Base-by-base conservation (phyloP, 495 filamentous ascomycete genomes). In the Aspergillus sclerotioniger region DNA sequence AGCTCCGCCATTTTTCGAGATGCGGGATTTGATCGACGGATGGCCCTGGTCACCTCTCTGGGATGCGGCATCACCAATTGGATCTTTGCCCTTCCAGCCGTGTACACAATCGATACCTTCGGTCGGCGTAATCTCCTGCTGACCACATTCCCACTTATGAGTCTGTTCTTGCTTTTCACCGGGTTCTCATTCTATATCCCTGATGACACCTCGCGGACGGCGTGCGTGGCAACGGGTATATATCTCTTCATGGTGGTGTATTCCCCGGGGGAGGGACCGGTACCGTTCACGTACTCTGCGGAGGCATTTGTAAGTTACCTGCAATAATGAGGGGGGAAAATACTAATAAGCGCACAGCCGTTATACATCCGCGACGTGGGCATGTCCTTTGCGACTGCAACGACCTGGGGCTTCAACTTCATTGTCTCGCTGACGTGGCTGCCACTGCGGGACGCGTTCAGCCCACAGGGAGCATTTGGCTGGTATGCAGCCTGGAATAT, bases 61-160 rank as follows among this genome's bases (percentile, higher is more conserved):
- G 86, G 85, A 4, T 86, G 82, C 6, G 89, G 88, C 13, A 77
- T 85, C 43, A 62, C 87, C 21, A 87, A 88, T 61, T 86, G 85
- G 70, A 64, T 88, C 35, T 88, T 86, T 54, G 83, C 86, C 2
- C 71, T 81, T 25, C 88, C 87, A 8, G 86, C 88, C 3, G 73
- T 90, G 52, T 86, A 83, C 67, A 87, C 86, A 0, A 88, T 87
- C 51, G 84, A 87, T 62, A 87, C 83, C 3, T 87, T 80, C 62
- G 85, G 84, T 3, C 77, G 85, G 8, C 81, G 85, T 6, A 78
- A 80, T 21, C 68, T 89, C n/a, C 75, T 88, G 6, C 73, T 88
- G 1, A 82, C 84, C 59, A 87, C 86, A 0, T 85, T 87, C 63
- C 86, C 85, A 1, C 80, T 84, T 54, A 79, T 88, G 61, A 74